Evolutionary conservation across 2,329 filamentous ascomycete genomes (phyloP).

Genomic region (Alternaria postmessia): DNA sequence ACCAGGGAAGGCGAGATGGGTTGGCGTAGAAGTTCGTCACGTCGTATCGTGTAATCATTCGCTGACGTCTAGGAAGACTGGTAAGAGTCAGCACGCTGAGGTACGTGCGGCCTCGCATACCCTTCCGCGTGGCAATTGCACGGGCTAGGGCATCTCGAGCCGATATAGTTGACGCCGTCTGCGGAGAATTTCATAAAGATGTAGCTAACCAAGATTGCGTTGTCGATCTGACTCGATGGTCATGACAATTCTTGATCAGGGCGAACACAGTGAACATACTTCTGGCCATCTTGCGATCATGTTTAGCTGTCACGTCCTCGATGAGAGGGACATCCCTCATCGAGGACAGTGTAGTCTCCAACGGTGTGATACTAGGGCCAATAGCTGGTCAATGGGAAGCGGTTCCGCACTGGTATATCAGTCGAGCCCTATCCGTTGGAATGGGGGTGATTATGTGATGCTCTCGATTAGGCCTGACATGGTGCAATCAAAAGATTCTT

Average conservation of each 20-base stretch:
- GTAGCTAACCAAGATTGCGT: conserved; percentile 1
- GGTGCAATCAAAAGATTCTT: neutral
- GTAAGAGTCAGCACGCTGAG: conserved; percentile 8
- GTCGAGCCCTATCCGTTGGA: neutral
- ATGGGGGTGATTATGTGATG: neutral
- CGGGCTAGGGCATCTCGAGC: conserved; percentile 7
- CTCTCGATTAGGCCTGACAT: conserved; percentile 5
- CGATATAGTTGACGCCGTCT: conserved; percentile 6
- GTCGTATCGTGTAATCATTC: neutral
- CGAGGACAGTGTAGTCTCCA: neutral
- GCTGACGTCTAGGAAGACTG: neutral
- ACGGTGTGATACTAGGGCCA: neutral
- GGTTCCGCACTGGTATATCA: neutral
- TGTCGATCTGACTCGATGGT: conserved; percentile 3
- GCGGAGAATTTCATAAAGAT: conserved; percentile 1
- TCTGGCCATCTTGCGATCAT: neutral
- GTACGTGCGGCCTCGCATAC: conserved; percentile 4
- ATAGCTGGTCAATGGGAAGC: conserved; percentile 5
- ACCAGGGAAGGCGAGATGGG: neutral
- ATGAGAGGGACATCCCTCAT: neutral
- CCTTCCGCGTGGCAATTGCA: neutral
- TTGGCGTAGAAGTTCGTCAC: conserved; percentile 1
- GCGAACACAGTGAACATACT: neutral
- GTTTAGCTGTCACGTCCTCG: neutral
- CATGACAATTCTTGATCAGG: conserved; percentile 1